These are phyloP conservation scores for Trichoderma sp. DNA, from an alignment of 2,329 filamentous ascomycete genomes.

Conservation along the genomic window DNA sequence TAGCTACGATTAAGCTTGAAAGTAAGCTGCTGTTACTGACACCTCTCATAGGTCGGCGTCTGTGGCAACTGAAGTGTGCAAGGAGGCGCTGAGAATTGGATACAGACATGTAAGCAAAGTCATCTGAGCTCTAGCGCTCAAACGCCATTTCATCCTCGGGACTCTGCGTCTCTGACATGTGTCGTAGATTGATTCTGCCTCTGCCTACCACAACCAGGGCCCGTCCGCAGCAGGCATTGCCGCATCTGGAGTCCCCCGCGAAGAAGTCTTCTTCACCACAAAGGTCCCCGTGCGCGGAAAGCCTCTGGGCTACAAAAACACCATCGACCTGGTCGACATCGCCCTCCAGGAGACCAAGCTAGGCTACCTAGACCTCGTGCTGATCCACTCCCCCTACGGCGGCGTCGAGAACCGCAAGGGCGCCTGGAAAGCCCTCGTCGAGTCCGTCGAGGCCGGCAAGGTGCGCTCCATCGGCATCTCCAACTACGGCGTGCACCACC, in stretches of 20 bases:
- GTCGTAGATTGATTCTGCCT: constrained; percentile 58
- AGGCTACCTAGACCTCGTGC: constrained; percentile 68
- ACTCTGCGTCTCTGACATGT: background rate
- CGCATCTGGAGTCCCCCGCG: constrained; percentile 48
- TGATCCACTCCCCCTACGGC: constrained; percentile 65
- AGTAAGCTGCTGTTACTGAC: constrained; percentile 21
- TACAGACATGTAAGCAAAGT: constrained; percentile 55
- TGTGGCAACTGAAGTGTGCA: constrained; percentile 42
- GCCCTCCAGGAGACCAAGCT: constrained; percentile 66
- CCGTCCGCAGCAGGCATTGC: constrained; percentile 52
- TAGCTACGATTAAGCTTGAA: background rate
- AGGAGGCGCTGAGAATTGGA: constrained; percentile 53
- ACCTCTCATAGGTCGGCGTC: constrained; percentile 37
- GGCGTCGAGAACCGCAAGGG: constrained; percentile 60
- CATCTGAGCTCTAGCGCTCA: background rate
- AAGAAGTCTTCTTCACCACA: constrained; percentile 59
- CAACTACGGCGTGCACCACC: constrained; percentile 67
- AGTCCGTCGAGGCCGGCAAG: constrained; percentile 64
- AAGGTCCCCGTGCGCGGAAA: constrained; percentile 53
- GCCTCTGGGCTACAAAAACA: constrained; percentile 61
- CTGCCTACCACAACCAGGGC: constrained; percentile 56
- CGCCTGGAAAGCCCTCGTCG: constrained; percentile 66
- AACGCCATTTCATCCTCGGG: background rate
- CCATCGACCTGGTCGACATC: constrained; percentile 65
- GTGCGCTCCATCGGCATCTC: constrained; percentile 65